Evolutionary conservation across 495 filamentous ascomycete species (phyloP), one percentile per base, ranked within the genome.

Genomic region (Trichocladium uniseriatum): DNA sequence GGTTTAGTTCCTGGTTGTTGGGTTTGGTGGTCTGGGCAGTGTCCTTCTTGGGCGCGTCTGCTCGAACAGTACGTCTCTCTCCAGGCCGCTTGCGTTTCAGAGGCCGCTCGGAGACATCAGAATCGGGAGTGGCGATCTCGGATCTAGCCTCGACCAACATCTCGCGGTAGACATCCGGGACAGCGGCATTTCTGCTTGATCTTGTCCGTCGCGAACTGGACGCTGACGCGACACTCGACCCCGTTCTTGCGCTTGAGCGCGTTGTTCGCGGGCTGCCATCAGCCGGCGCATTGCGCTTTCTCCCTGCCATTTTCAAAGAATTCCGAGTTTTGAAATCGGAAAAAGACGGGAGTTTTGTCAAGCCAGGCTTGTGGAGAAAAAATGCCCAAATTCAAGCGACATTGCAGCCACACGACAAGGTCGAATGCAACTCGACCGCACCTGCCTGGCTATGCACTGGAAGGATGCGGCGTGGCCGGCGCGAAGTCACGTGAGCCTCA

Each of bases 81-180:
- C 65, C 62, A 9, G 66, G 66, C 19, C 69, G 61, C 50, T 69
- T 69, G 24, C 69, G 64, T 28, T 75, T 69, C 16, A 62, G 31
- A 0, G 70, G 65, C 41, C 61, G 62, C 45, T 70, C 66, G 1
- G 10, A 21, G 18, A 8, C n/a, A 22, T 14, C 32, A 9, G 6
- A 8, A 22, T 7, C 20, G 0, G 43, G 45, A 6, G 19, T 14
- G 0, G 19, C 29, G 10, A 42, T 8, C 22, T 50, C 48, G 16
- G 27, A 13, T 27, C 51, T 48, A 4, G 45, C 48, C 42, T 55
- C 55, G 0, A n/a, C 20, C 6, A 60, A 28, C 51, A 60, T 43
- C 35, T 60, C 54, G 34, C 58, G 56, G 38, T 54, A 49, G n/a
- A 53, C 24, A 28, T 44, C 48, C 2, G 51, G 49, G 2, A 57